A percentile compares a stretch with the other conserved stretches of the same genome.
These are phyloP conservation scores for Alternaria sp. DNA, from an alignment of 2,329 filamentous ascomycete species.

Conservation along the genomic window DNA sequence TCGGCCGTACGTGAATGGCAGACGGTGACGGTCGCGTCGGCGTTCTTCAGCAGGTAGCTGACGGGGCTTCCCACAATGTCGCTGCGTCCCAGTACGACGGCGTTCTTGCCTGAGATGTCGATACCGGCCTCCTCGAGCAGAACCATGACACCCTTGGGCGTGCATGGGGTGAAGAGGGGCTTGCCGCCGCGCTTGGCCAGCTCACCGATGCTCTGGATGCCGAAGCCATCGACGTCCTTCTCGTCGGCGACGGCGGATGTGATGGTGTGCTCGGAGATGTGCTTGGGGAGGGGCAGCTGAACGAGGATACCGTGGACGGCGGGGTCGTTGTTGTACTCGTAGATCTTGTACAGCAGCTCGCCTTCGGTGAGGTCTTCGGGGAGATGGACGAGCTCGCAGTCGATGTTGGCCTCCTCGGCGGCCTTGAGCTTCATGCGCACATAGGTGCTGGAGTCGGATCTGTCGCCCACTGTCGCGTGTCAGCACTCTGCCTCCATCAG, in stretches of 20 bases:
- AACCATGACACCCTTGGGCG: slow-evolving; percentile 96
- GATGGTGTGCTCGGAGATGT: slow-evolving; percentile 87
- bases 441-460: slow-evolving; percentile 95
- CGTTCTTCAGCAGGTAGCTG: slow-evolving; percentile 92
- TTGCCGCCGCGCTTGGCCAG: slow-evolving; percentile 92
- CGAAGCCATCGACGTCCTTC: slow-evolving; percentile 98
- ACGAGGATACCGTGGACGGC: slow-evolving; percentile 90
- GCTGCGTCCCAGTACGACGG: slow-evolving; percentile 91
- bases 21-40: slow-evolving; percentile 93
- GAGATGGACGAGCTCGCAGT: slow-evolving; percentile 84
- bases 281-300: slow-evolving; percentile 86
- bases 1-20: slow-evolving; percentile 89
- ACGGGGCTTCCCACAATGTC: slow-evolving; percentile 98
- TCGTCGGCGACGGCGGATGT: slow-evolving; percentile 90
- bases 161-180: slow-evolving; percentile 92
- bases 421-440: slow-evolving; percentile 99
- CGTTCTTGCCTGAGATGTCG: slow-evolving; percentile 85
- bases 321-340: slow-evolving; percentile 83
- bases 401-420: slow-evolving; percentile 90
- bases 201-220: slow-evolving; percentile 92
- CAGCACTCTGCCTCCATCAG: slow-evolving; percentile 1
- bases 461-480: slow-evolving; percentile 74
- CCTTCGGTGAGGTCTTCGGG: slow-evolving; percentile 80
- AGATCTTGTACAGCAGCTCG: slow-evolving; percentile 84
- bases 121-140: slow-evolving; percentile 84